These are phyloP conservation scores for Platanthera guangdongensis DNA, from an alignment of 106 monocot genomes.

Conservation along the genomic window DNA sequence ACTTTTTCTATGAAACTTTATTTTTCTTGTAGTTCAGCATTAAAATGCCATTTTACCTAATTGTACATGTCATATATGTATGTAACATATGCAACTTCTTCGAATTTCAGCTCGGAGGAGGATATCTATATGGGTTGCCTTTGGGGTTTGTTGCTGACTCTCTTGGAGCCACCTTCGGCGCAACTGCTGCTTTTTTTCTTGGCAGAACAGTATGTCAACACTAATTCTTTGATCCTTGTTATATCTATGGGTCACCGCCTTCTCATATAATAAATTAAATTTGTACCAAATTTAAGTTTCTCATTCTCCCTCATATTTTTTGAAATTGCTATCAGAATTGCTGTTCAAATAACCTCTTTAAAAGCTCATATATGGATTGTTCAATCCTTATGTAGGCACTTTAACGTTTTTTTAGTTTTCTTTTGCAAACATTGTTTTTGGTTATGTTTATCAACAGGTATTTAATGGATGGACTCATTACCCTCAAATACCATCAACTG, in stretches of 20 bases:
- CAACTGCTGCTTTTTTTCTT: conserved; percentile 85
- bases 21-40: too few species aligned
- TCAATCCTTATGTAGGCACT: not conserved
- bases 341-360: not conserved
- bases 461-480: not conserved
- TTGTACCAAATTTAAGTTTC: not conserved
- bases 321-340: not conserved
- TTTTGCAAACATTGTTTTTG: not conserved
- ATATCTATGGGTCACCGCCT: not conserved
- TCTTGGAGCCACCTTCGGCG: conserved; percentile 90
- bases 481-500: too few species aligned
- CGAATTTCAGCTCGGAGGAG: conserved; percentile 83
- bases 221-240: not conserved
- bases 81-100: conserved; percentile 6
- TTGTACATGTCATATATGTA: too few species aligned
- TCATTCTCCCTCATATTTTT: not conserved
- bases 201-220: conserved; percentile 74
- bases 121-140: conserved; percentile 94
- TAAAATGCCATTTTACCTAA: too few species aligned
- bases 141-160: conserved; percentile 94
- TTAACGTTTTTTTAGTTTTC: not conserved
- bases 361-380: not conserved
- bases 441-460: not conserved
- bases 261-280: not conserved
- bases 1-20: too few species aligned